These are phyloP conservation scores for Plasmodium reichenowi DNA, from an alignment of 169 alveolate genomes.

Conservation along the genomic window DNA sequence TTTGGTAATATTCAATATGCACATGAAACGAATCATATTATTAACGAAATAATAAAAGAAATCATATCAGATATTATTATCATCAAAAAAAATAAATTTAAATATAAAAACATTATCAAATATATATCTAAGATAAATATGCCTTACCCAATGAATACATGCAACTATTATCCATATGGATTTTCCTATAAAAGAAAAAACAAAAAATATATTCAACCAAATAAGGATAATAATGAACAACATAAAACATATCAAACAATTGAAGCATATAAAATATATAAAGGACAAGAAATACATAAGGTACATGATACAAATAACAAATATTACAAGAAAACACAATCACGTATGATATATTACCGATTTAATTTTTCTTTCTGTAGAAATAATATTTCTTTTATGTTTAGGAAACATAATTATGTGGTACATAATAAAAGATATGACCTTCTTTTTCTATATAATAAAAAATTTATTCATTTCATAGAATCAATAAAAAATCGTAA, in stretches of 20 bases:
- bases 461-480: slow-evolving; percentile 3
- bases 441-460: slow-evolving; percentile 16
- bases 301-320: background rate
- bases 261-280: background rate
- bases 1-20: slow-evolving; percentile 32
- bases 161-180: background rate
- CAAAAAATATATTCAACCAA: no score
- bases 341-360: no score
- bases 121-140: slow-evolving; percentile 43
- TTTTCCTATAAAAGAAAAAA: background rate
- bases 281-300: no score
- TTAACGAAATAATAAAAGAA: slow-evolving; percentile 57
- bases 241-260: background rate
- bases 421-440: background rate
- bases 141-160: background rate
- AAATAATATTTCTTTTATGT: background rate
- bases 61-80: slow-evolving; percentile 7
- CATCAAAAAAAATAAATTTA: slow-evolving; percentile 36
- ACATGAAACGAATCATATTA: background rate
- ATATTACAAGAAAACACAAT: no score
- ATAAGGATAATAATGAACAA: no score
- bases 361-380: slow-evolving; percentile 34
- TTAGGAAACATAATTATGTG: slow-evolving; percentile 8
- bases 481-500: slow-evolving; percentile 13
- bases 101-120: slow-evolving; percentile 50